Percentiles rank a stretch among this genome's conserved stretches.
Evolutionary conservation across 1,139 yeast species (phyloP).

Genomic region (Debaryomyces subglobosus): DNA sequence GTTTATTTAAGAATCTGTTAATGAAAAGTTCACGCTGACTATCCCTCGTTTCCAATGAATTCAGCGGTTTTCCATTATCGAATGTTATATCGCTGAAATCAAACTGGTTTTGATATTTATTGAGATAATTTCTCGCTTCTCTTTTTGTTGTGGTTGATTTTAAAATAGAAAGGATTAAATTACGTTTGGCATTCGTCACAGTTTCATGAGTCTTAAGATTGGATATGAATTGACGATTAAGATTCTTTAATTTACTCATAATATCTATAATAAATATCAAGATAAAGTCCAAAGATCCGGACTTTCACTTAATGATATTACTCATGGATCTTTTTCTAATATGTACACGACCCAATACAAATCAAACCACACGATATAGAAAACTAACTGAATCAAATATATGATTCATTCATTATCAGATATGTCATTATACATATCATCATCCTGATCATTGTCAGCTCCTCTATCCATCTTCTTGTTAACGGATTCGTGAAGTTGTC

Average conservation of each 20-base stretch:
- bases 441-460: slow-evolving; percentile 27
- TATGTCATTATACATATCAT: slow-evolving; percentile 16
- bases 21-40: slow-evolving; percentile 43
- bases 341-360: slow-evolving; percentile 7
- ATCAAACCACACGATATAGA: too few species aligned
- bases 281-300: not conserved
- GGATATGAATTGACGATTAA: slow-evolving; percentile 41
- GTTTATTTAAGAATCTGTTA: slow-evolving; percentile 41
- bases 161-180: slow-evolving; percentile 66
- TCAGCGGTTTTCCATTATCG: slow-evolving; percentile 14
- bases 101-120: slow-evolving; percentile 56
- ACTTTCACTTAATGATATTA: not conserved
- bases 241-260: slow-evolving; percentile 37
- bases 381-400: too few species aligned
- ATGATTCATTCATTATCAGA: slow-evolving; percentile 12
- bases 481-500: slow-evolving; percentile 51
- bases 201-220: slow-evolving; percentile 38
- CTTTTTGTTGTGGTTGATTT: slow-evolving; percentile 78
- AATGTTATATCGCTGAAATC: slow-evolving; percentile 25
- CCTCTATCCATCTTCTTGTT: slow-evolving; percentile 26
- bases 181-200: slow-evolving; percentile 45
- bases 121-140: slow-evolving; percentile 68
- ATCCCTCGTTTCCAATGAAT: slow-evolving; percentile 23
- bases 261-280: not conserved
- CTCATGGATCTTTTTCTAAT: slow-evolving; percentile 1